These are phyloP conservation scores for Lipomyces sp. DNA, from an alignment of 805 yeast genomes.

Conservation along the genomic window DNA sequence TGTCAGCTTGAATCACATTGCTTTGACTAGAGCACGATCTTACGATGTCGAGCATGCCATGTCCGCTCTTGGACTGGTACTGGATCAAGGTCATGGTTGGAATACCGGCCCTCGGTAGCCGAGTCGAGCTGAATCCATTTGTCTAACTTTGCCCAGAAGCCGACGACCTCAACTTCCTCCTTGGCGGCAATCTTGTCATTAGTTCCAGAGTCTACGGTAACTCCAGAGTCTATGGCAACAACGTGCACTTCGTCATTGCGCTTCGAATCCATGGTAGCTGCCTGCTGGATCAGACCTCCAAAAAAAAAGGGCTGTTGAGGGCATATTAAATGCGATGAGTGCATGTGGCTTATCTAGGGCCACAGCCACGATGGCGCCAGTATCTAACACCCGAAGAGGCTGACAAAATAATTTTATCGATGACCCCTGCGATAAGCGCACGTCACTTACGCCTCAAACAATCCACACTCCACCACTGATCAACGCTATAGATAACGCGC, in stretches of 20 bases:
- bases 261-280: background rate
- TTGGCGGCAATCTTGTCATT: background rate
- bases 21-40: background rate
- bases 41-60: conserved; percentile 53
- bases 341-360: too few species aligned
- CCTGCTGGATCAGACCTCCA: too few species aligned
- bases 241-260: background rate
- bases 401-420: too few species aligned
- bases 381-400: too few species aligned
- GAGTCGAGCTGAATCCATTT: conserved; percentile 22
- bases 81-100: conserved; percentile 34
- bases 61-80: conserved; percentile 47
- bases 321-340: too few species aligned
- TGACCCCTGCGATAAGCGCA: too few species aligned
- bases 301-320: too few species aligned
- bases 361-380: too few species aligned
- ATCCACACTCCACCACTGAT: too few species aligned
- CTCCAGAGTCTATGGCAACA: background rate
- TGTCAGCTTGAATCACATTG: background rate
- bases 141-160: conserved; percentile 24
- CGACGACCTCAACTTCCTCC: background rate
- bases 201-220: background rate
- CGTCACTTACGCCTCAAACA: too few species aligned
- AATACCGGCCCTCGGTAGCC: conserved; percentile 4
- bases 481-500: too few species aligned